Base-by-base conservation (phyloP, 768 basidiomycete species). In the Cantharellus anzutake region DNA sequence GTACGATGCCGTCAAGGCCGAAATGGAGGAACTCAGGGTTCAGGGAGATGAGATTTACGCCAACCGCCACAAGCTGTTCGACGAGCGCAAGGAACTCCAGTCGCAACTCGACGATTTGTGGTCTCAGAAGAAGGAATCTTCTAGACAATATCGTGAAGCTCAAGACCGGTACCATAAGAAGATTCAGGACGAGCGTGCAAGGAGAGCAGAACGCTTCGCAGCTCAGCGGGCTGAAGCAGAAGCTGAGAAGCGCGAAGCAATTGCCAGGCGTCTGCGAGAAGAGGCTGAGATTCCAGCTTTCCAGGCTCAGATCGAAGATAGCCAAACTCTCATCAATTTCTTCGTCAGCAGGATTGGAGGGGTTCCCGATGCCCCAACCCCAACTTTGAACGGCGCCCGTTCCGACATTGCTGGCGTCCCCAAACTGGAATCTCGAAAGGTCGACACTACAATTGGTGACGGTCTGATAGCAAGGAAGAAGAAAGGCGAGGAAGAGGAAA, bases 271-370 rank as follows among this genome's bases (percentile, higher is more conserved):
- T 42, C 70, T 97, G 53, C 81, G 86, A 57, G 96, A 99, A 61
- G 92, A 98, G 68, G 96, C 96, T 34, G 80, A 82, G 61, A 67
- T 77, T 34, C 93, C 96, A 37, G 96, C 96, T 0, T 98, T 80
- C 77, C 87, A 89, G 67, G 76, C 81, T 58, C 81, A 97, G 69
- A 91, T 99, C 66, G 90, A 98, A 73, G 96, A 98, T 69, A 97
- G 92, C 73, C 84, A 88, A 67, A 94, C 86, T 2, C 80, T 96
- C 64, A 83, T 94, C 68, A 85, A 91, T 70, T 81, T 76, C 67
- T 81, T 96, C 71, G 81, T 78, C 16, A 84, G 84, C 34, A 86
- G 83, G 70, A 72, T 72, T 44, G 77, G 74, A 11, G 63, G 60
- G 58, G 61, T 42, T 3, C 11, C 14, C 11, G 29, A 29, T 48